Conservation (phyloP, 129 eudicot genomes). For the Saussurea involucrata region DNA sequence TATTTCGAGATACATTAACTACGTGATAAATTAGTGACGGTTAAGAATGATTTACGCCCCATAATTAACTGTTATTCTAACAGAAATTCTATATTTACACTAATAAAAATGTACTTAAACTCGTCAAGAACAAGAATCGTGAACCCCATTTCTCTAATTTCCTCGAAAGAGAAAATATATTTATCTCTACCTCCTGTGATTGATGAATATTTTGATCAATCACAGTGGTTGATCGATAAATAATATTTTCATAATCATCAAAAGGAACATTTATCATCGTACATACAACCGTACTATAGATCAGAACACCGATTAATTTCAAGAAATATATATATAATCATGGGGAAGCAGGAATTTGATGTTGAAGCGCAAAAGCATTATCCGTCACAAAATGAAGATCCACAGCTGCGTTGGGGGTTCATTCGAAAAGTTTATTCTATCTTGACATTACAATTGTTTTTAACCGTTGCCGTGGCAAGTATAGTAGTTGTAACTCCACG, state of each 20-base stretch:
- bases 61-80: background rate
- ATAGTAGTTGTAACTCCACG: slow-evolving; percentile 37
- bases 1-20: background rate
- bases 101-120: background rate
- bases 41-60: slow-evolving; percentile 3
- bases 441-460: slow-evolving; percentile 48
- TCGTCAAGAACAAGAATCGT: slow-evolving; percentile 11
- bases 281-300: background rate
- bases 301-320: background rate
- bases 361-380: slow-evolving; percentile 47
- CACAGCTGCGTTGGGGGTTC: slow-evolving; percentile 79
- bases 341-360: slow-evolving; percentile 30
- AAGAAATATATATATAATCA: slow-evolving; percentile 3
- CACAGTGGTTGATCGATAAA: slow-evolving; percentile 37
- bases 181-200: slow-evolving; percentile 39
- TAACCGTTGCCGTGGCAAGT: slow-evolving; percentile 43
- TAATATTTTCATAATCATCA: slow-evolving; percentile 23
- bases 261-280: background rate
- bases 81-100: slow-evolving; percentile 3
- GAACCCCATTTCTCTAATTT: slow-evolving; percentile 20
- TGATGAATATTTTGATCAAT: slow-evolving; percentile 27
- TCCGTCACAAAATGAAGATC: slow-evolving; percentile 63
- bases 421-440: slow-evolving; percentile 75
- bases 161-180: slow-evolving; percentile 31
- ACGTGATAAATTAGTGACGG: background rate